A percentile compares a stretch with the other conserved stretches of the same genome.
Evolutionary conservation across 306 rosid species (phyloP).

Genomic region (Lathyrus aphaca): DNA sequence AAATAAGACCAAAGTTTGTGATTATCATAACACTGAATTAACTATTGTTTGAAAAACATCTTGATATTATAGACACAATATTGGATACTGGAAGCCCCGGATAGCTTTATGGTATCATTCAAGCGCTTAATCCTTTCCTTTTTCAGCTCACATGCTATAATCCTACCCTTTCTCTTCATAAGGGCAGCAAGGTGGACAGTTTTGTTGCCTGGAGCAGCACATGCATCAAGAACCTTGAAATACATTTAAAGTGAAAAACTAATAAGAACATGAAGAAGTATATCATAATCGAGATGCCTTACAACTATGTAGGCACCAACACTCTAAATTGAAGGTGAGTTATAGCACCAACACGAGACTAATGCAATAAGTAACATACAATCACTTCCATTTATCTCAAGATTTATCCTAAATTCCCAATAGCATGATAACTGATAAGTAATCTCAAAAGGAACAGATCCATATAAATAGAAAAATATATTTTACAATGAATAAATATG

Average conservation of each 20-base stretch:
- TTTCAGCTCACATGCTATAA: slow-evolving; percentile 79
- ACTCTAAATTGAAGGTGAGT: not conserved
- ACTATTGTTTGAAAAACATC: slow-evolving; percentile 25
- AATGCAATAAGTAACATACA: not conserved
- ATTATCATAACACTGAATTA: slow-evolving; percentile 14
- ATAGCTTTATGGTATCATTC: slow-evolving; percentile 69
- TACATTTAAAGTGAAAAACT: slow-evolving; percentile 36
- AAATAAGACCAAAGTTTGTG: not conserved
- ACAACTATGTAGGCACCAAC: not conserved
- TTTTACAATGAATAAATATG: not conserved
- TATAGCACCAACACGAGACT: not conserved
- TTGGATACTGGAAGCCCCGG: slow-evolving; percentile 91
- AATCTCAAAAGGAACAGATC: slow-evolving; percentile 19
- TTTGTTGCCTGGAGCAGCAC: slow-evolving; percentile 97
- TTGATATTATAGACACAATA: not conserved
- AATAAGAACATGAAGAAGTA: slow-evolving; percentile 16
- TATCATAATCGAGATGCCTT: not conserved
- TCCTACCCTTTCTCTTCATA: slow-evolving; percentile 74
- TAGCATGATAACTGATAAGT: slow-evolving; percentile 16
- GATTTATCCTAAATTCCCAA: slow-evolving; percentile 16
- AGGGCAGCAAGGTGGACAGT: slow-evolving; percentile 94
- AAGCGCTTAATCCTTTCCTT: slow-evolving; percentile 72
- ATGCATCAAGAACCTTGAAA: slow-evolving; percentile 90
- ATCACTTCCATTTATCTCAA: not conserved
- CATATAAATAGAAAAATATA: not conserved